Conservation (phyloP, 176 grass and related monocot genomes). For the Dendrocalamus sinicus region DNA sequence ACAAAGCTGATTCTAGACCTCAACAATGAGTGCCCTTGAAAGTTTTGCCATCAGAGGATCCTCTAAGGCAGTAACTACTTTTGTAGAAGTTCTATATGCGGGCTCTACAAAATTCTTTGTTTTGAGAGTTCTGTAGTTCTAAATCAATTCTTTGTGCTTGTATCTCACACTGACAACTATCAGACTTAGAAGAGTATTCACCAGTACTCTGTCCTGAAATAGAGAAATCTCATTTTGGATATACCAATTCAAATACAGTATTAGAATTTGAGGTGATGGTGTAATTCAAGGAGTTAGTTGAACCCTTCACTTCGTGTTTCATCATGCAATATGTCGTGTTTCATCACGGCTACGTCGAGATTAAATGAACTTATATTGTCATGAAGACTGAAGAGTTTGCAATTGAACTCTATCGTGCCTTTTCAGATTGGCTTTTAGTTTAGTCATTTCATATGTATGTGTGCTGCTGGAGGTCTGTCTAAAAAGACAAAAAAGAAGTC, state of each 20-base stretch:
- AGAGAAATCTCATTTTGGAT: background rate
- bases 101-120: background rate
- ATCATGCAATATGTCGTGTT: background rate
- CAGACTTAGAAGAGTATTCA: too few species aligned
- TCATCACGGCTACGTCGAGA: background rate
- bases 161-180: background rate
- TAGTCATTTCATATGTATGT: background rate
- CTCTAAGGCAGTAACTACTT: background rate
- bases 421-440: background rate
- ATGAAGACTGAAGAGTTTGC: background rate
- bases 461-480: background rate
- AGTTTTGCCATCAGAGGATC: slow-evolving; percentile 6
- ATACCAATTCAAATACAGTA: background rate
- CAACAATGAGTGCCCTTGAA: background rate
- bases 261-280: background rate
- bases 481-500: background rate
- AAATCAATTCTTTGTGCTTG: background rate
- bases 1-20: slow-evolving; percentile 1
- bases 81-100: slow-evolving; percentile 14
- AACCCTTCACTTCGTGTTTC: background rate
- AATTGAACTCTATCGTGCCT: background rate
- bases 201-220: background rate
- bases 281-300: background rate
- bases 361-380: background rate
- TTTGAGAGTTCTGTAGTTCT: background rate